Conservation (phyloP, 306 rosid genomes). For the Medicago ruthenica region DNA sequence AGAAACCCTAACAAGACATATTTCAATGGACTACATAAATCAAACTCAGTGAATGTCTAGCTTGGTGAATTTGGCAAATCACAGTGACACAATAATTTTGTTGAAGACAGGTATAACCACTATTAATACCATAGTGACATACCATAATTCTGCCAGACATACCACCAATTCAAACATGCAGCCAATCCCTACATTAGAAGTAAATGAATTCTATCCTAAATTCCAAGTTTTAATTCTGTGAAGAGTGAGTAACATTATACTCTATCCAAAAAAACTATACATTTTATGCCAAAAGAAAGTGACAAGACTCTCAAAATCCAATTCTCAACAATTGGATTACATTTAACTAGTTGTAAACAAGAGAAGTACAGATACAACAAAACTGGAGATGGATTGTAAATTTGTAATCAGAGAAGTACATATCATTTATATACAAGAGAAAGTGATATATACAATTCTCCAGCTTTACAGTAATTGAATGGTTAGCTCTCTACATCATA, state of each 20-base stretch:
- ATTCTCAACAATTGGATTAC: slow-evolving; percentile 25
- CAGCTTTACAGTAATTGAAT: slow-evolving; percentile 52
- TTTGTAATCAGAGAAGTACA: slow-evolving; percentile 9
- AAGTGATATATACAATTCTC: slow-evolving; percentile 54
- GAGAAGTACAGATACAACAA: slow-evolving; percentile 17
- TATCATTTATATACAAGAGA: slow-evolving; percentile 51
- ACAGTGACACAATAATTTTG: neutral
- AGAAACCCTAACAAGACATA: neutral
- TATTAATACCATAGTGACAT: neutral
- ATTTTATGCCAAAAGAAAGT: neutral
- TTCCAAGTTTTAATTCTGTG: neutral
- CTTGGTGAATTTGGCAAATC: neutral
- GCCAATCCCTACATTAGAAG: neutral
- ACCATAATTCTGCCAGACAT: neutral
- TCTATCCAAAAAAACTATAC: neutral
- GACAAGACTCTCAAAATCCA: slow-evolving; percentile 8
- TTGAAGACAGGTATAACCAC: neutral
- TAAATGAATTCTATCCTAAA: neutral
- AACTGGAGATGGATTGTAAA: slow-evolving; percentile 36
- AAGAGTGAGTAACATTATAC: neutral
- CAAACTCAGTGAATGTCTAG: neutral
- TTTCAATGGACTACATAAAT: neutral
- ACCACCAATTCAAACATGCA: neutral
- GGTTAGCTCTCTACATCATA: slow-evolving; percentile 67
- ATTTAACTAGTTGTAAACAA: slow-evolving; percentile 29